Evolutionary conservation across 495 filamentous ascomycete species (phyloP), one percentile per base, ranked within the genome.

Genomic region (Tuber melanosporum): DNA sequence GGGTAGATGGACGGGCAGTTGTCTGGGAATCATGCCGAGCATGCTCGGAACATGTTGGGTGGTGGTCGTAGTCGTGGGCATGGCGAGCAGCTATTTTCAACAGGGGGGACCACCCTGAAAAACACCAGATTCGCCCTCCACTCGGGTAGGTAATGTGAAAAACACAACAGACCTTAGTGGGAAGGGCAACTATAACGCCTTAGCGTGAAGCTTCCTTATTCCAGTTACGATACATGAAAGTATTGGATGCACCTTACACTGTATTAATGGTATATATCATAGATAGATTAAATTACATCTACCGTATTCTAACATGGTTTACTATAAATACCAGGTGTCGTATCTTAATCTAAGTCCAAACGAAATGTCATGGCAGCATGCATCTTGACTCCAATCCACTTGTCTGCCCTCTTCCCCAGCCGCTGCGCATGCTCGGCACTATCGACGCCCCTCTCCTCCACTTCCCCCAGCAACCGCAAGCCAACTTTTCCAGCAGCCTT

Each of bases 381-480:
- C 74, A 91, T 90, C 75, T 84, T 88, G 44, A 89, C 79, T 10
- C 91, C 91, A 82, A 92, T 85, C 91, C 91, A 93, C 77, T 93
- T 93, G 83, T 79, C 85, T 57, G 89, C 90, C 78, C 91, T 89
- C 73, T 83, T 78, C 7, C 90, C 90, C 52, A 92, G 82, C 69
- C 71, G 79, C 71, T 41, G 49, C 52, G 85, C 85, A 66, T 86
- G 84, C 81, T 89, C 85, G 43, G 78, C 80, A 79, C 88, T 86
- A 80, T 87, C 85, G 47, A 92, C 88, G 46, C 71, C 84, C 82
- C 85, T 87, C 84, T 89, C 88, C 41, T 75, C 77, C n/a, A 86
- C 83, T 57, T 82, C 82, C 14, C 73, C 73, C 76, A 75, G 80
- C 76, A 91, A 75, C 69, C 86, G 84, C 75, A 93, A 87, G 36